phyloP scores from a whole-genome alignment of 1,284 basidiomycete genomes.

The Amylostereum areolatum region DNA sequence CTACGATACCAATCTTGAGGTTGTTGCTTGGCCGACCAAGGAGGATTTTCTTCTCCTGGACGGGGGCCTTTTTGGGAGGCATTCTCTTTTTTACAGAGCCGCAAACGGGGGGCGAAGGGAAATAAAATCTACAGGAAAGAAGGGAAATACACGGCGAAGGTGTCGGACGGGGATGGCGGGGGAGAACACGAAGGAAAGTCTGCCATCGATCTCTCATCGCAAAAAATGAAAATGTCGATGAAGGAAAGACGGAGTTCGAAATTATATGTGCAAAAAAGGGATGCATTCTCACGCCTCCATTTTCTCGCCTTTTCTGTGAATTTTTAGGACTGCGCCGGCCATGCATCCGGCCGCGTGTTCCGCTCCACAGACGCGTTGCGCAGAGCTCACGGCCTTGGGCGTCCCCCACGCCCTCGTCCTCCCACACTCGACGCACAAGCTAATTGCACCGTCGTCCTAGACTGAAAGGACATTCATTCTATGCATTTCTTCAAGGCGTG shows the following conservation, averaged over 20 bases:
- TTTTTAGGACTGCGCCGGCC: background rate
- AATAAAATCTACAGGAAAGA: conserved; percentile 17
- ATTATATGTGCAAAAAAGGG: background rate
- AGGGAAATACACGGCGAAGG: conserved; percentile 4
- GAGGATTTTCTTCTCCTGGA: conserved; percentile 76
- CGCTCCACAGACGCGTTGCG: conserved; percentile 10
- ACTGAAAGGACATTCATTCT: too few species aligned
- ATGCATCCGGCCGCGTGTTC: background rate
- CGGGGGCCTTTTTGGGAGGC: conserved; percentile 80
- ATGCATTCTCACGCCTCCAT: background rate
- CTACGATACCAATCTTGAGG: conserved; percentile 94
- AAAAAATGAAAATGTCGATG: conserved; percentile 3
- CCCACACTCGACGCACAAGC: too few species aligned
- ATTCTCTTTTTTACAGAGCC: conserved; percentile 51
- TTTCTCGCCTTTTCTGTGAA: background rate
- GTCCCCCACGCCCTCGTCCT: too few species aligned
- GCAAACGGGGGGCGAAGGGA: conserved; percentile 12
- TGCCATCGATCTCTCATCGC: background rate
- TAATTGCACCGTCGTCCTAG: too few species aligned
- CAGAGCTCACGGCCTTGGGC: too few species aligned
- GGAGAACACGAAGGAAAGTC: background rate
- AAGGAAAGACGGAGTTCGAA: conserved; percentile 1
- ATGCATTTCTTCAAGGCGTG: too few species aligned
- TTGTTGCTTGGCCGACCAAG: conserved; percentile 92
- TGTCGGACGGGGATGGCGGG: background rate